These are phyloP conservation scores for Ophiostoma piceae DNA, from an alignment of 2,329 filamentous ascomycete genomes.

Conservation along the genomic window DNA sequence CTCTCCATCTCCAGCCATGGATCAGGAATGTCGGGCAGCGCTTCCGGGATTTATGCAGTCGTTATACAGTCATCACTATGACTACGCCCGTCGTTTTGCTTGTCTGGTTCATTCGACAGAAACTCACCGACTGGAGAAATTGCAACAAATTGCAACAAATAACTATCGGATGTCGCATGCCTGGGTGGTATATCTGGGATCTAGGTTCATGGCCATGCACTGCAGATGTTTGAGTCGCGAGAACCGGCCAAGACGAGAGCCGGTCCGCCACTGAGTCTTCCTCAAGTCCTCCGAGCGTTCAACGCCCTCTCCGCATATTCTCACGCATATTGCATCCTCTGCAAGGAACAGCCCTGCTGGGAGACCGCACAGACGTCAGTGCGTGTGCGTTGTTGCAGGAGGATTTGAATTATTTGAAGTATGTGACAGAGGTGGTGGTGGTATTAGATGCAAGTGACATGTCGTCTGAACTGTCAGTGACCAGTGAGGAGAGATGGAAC, in stretches of 20 bases:
- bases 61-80: not conserved
- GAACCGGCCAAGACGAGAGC: not conserved
- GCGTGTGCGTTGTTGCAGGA: not conserved
- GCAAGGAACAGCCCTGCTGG: conserved; percentile 6
- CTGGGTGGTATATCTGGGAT: not conserved
- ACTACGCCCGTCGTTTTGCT: not conserved
- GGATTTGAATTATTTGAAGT: not conserved
- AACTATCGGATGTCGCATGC: not conserved
- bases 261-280: not conserved
- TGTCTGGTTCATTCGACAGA: not conserved
- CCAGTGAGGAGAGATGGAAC: not conserved
- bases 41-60: conserved; percentile 3
- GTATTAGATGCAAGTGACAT: not conserved
- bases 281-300: not conserved
- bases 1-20: not conserved
- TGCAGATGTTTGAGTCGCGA: not conserved
- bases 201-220: not conserved
- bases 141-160: no score
- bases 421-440: not conserved
- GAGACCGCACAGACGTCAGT: not conserved
- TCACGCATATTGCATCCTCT: not conserved
- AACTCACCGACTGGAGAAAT: not conserved
- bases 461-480: not conserved
- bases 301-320: not conserved
- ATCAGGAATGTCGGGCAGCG: not conserved